These are phyloP conservation scores for Cicer judaicum DNA, from an alignment of 306 rosid species.

Conservation along the genomic window DNA sequence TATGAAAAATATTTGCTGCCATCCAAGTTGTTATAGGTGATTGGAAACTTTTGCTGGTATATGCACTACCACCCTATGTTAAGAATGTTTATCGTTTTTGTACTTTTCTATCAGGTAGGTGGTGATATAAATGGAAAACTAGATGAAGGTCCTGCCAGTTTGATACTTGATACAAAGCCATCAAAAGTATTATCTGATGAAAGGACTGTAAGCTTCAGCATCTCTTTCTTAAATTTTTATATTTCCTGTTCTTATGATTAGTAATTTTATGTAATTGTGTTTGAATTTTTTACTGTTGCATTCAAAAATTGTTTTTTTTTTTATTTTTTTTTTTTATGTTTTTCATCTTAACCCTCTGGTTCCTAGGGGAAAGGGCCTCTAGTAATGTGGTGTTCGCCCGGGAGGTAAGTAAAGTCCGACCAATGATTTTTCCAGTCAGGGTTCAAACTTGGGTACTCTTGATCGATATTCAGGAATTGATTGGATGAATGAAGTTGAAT, in stretches of 20 bases:
- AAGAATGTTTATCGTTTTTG: constrained; percentile 25
- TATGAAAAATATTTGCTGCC: constrained; percentile 3
- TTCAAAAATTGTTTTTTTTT: constrained; percentile 3
- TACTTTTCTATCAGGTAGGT: constrained; percentile 65
- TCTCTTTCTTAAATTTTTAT: constrained; percentile 38
- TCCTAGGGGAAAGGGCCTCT: too few species aligned
- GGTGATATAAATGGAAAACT: constrained; percentile 85
- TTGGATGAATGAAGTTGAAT: constrained; percentile 26
- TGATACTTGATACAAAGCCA: constrained; percentile 88
- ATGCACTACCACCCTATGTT: constrained; percentile 34
- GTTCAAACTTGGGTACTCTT: too few species aligned
- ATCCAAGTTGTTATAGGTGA: constrained; percentile 17
- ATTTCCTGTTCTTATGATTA: constrained; percentile 23
- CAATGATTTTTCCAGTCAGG: too few species aligned
- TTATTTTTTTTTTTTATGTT: not conserved
- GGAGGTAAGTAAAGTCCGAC: too few species aligned
- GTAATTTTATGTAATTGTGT: constrained; percentile 22
- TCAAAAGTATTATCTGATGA: constrained; percentile 88
- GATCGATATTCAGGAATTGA: constrained; percentile 23
- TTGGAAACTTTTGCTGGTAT: constrained; percentile 7
- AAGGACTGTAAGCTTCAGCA: constrained; percentile 71
- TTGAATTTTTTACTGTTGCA: constrained; percentile 22
- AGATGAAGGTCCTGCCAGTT: constrained; percentile 82
- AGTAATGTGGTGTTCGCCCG: too few species aligned
- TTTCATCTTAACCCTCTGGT: too few species aligned